phyloP scores from a whole-genome alignment of 164 flowering plant genomes.

The Stephania japonica region DNA sequence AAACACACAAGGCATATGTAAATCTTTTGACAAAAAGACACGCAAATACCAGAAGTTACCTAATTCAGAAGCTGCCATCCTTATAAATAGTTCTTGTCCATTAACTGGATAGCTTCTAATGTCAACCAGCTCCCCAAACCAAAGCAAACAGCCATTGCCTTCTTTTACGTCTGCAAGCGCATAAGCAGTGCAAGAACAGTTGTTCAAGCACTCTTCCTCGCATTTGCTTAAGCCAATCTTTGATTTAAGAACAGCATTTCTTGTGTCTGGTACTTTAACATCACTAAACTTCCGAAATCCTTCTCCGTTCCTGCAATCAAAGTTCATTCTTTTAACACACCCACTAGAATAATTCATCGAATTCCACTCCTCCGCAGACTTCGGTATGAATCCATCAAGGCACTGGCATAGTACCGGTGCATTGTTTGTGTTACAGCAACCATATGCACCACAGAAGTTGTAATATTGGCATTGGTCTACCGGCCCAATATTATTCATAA shows the following conservation, averaged over 20 bases:
- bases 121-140: constrained; percentile 29
- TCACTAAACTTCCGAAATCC: constrained; percentile 6
- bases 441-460: constrained; percentile 4
- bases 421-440: not conserved
- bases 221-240: constrained; percentile 23
- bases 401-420: constrained; percentile 6
- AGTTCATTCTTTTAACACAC: not conserved
- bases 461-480: constrained; percentile 15
- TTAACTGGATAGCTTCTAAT: constrained; percentile 6
- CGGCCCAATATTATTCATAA: not conserved
- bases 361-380: not conserved
- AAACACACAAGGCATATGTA: no score
- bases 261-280: constrained; percentile 24
- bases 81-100: constrained; percentile 24
- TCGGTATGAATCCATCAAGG: constrained; percentile 6
- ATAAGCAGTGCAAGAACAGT: constrained; percentile 35
- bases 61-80: constrained; percentile 23
- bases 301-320: constrained; percentile 9
- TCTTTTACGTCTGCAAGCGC: constrained; percentile 13
- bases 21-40: not conserved
- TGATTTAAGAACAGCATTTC: not conserved
- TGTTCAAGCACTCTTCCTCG: constrained; percentile 17
- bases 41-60: constrained; percentile 10
- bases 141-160: constrained; percentile 28
- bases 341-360: not conserved